A percentile compares a stretch with the other conserved stretches of the same genome.
These are phyloP conservation scores for Naganishia vishniacii DNA, from an alignment of 768 basidiomycete species.

Conservation along the genomic window DNA sequence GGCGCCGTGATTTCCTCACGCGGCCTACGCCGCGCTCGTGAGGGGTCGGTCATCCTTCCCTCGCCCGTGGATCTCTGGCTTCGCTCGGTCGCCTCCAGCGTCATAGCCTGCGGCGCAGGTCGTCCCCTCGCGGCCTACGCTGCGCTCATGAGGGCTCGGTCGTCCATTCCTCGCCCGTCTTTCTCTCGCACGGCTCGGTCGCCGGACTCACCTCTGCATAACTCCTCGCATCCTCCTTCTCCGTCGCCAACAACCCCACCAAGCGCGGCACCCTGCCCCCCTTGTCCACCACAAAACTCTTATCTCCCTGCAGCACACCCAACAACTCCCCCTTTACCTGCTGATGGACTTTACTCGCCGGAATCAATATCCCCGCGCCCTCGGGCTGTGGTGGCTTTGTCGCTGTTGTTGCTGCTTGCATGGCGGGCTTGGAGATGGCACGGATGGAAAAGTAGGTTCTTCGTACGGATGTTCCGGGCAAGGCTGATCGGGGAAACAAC, in stretches of 20 bases:
- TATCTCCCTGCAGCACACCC: constrained; percentile 29
- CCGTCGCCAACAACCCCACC: constrained; percentile 83
- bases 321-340: constrained; percentile 47
- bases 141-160: too few relatives aligned
- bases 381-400: constrained; percentile 13
- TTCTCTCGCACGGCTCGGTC: too few relatives aligned
- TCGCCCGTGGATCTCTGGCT: too few relatives aligned
- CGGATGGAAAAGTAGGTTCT: constrained; percentile 11
- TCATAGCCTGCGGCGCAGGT: too few relatives aligned
- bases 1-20: too few relatives aligned
- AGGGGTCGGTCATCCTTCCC: too few relatives aligned
- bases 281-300: constrained; percentile 9
- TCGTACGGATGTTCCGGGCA: not conserved
- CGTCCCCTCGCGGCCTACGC: too few relatives aligned
- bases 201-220: constrained; percentile 54
- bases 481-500: not conserved
- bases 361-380: constrained; percentile 41
- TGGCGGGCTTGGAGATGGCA: constrained; percentile 6
- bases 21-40: not conserved
- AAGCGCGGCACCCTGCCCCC: constrained; percentile 58
- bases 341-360: constrained; percentile 45
- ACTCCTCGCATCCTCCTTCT: constrained; percentile 48
- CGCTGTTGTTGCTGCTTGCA: constrained; percentile 7
- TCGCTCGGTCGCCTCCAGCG: too few relatives aligned
- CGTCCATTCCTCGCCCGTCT: too few relatives aligned